Conservation (phyloP, 805 yeast species). For the Diddensiella caesifluorescens region DNA sequence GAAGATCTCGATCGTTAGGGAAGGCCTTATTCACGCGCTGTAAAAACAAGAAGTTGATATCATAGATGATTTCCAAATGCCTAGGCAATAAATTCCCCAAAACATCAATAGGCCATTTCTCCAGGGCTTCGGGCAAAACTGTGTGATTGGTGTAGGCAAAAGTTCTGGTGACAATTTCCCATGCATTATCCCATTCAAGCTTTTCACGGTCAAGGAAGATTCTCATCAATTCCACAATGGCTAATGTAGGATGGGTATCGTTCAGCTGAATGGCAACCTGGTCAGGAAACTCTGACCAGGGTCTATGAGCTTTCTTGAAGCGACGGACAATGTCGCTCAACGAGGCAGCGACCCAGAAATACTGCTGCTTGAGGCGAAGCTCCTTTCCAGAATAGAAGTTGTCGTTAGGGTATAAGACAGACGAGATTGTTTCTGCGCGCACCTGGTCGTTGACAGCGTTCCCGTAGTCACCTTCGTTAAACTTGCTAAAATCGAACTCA, state of each 20-base stretch:
- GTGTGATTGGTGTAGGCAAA: constrained; percentile 95
- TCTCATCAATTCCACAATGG: constrained; percentile 84
- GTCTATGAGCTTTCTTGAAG: constrained; percentile 68
- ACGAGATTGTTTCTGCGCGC: constrained; percentile 85
- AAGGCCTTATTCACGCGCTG: constrained; percentile 67
- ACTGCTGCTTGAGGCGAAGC: constrained; percentile 88
- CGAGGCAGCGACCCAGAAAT: constrained; percentile 95
- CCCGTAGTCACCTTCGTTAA: constrained; percentile 85
- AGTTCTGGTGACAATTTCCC: constrained; percentile 73
- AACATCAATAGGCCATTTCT: constrained; percentile 89
- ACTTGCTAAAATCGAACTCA: constrained; percentile 86
- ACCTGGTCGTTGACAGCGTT: constrained; percentile 81
- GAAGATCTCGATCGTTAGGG: constrained; percentile 65
- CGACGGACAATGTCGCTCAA: constrained; percentile 86
- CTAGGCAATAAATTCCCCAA: constrained; percentile 78
- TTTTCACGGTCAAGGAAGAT: constrained; percentile 79
- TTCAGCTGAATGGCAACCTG: constrained; percentile 88
- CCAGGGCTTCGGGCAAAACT: constrained; percentile 90
- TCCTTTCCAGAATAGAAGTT: constrained; percentile 89
- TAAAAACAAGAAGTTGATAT: constrained; percentile 73
- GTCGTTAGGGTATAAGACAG: constrained; percentile 91
- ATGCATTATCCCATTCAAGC: constrained; percentile 75
- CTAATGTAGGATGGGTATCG: constrained; percentile 92
- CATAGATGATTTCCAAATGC: constrained; percentile 85
- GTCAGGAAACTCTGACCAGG: constrained; percentile 81